Evolutionary conservation across 1,139 yeast genomes (phyloP), one percentile per base, ranked within the genome.

Genomic region (Sugiyamaella castrensis): DNA sequence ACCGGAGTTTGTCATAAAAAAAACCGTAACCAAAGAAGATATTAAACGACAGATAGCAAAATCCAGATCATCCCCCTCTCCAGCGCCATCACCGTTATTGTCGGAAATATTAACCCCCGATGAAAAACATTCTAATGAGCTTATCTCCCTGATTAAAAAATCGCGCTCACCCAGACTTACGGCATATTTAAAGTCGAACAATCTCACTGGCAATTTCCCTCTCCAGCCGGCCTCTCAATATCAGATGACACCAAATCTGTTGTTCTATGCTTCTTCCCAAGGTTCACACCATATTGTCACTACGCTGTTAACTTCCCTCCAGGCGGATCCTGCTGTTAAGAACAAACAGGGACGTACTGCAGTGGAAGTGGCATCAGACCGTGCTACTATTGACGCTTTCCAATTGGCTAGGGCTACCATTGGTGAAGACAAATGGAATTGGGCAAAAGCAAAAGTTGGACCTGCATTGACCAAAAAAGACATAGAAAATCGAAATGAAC

Each of bases 121-220:
- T 5, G 83, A 77, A 39, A 70, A 66, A 40, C 82, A 79, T 47
- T 74, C 94, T 0, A 64, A 61, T 26, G 92, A 87, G 55, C 61
- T 89, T 4, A 64, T 81, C 0, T 69, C 71, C 1, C 69, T 84
- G 28, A 65, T 91, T 52, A 86, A 82, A 59, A 84, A 82, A 57
- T 85, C 91, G 10, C 84, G 84, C 60, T 88, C 91, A 0, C 96
- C 97, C 0, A 77, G 84, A 43, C 64, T 92, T 41, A 68, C 84
- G 0, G 71, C 80, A 4, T 87, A 81, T 58, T 55, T 91, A 48
- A 77, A 75, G 55, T 80, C 81, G 55, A 74, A 87, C 59, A 72
- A 75, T 4, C 62, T 88, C 1, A 41, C 71, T 40, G 71, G 76
- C 2, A 74, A 81, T 43, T 80, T 82, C 55, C 52, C 40, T 26